Conservation (phyloP, 371 early-diverging fungal species). For the Sporodiniella umbellata region DNA sequence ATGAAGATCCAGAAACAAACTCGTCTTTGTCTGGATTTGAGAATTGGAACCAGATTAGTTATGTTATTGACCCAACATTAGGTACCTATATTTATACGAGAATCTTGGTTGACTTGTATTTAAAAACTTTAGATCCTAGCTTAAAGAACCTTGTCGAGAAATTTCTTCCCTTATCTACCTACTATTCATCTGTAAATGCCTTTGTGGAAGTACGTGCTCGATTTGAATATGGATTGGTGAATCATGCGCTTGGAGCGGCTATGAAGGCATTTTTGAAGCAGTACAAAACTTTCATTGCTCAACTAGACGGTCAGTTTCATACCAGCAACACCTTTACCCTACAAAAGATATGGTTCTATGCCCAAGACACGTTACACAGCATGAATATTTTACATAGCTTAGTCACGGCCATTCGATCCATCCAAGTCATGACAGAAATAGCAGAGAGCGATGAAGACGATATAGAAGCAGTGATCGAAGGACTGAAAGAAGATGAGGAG, state of each 20-base stretch:
- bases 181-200: slow-evolving; percentile 66
- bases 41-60: slow-evolving; percentile 33
- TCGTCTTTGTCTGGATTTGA: slow-evolving; percentile 17
- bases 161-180: slow-evolving; percentile 72
- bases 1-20: slow-evolving; percentile 22
- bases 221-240: slow-evolving; percentile 83
- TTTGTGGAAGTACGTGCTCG: slow-evolving; percentile 73
- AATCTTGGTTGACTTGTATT: not conserved
- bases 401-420: slow-evolving; percentile 44
- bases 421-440: not conserved
- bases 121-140: slow-evolving; percentile 64
- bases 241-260: slow-evolving; percentile 87
- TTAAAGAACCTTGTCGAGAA: slow-evolving; percentile 71
- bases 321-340: slow-evolving; percentile 74
- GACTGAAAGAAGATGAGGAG: slow-evolving; percentile 36
- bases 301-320: slow-evolving; percentile 84
- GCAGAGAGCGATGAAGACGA: slow-evolving; percentile 26
- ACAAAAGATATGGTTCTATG: slow-evolving; percentile 87
- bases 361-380: slow-evolving; percentile 72
- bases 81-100: slow-evolving; percentile 23
- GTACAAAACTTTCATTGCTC: slow-evolving; percentile 82
- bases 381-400: slow-evolving; percentile 68
- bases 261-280: slow-evolving; percentile 75
- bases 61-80: slow-evolving; percentile 46
- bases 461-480: slow-evolving; percentile 52